Evolutionary conservation across 2,329 filamentous ascomycete species (phyloP).

Genomic region (Colletotrichum shisoi): DNA sequence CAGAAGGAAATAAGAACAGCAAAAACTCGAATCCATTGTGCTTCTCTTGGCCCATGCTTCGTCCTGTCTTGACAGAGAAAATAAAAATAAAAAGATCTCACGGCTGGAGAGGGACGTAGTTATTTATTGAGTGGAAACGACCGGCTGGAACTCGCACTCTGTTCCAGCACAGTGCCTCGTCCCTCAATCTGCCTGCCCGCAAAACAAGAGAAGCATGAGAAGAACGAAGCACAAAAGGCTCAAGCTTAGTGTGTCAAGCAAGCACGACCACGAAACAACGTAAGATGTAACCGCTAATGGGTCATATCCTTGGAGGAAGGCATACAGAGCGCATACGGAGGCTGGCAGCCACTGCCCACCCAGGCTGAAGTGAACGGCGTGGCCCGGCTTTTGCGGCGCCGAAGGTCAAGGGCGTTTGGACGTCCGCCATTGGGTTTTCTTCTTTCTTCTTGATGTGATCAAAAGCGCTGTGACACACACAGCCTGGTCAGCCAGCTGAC

Average conservation of each 20-base stretch:
- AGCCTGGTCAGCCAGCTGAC: not conserved
- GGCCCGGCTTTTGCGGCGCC: not conserved
- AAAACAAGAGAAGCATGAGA: not conserved
- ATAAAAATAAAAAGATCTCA: conserved; percentile 12
- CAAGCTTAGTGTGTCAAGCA: conserved; percentile 9
- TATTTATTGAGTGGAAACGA: conserved; percentile 8
- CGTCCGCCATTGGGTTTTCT: not conserved
- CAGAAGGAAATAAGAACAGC: not conserved
- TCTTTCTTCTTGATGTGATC: not conserved
- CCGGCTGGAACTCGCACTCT: conserved; percentile 3
- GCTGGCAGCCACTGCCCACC: not conserved
- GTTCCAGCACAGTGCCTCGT: not conserved
- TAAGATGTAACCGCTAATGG: conserved; percentile 32
- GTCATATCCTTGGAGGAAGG: conserved; percentile 15
- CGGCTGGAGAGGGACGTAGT: conserved; percentile 13
- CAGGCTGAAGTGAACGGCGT: conserved; percentile 6
- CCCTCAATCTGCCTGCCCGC: not conserved
- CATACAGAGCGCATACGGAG: not conserved
- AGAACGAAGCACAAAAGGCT: not conserved
- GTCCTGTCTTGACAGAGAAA: conserved; percentile 13
- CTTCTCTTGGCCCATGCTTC: conserved; percentile 28
- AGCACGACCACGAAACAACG: conserved; percentile 9
- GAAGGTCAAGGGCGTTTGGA: not conserved
- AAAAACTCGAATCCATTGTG: conserved; percentile 3
- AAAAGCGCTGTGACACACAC: not conserved